Evolutionary conservation across 495 filamentous ascomycete genomes (phyloP).

Genomic region (Penicillium cataractarum): DNA sequence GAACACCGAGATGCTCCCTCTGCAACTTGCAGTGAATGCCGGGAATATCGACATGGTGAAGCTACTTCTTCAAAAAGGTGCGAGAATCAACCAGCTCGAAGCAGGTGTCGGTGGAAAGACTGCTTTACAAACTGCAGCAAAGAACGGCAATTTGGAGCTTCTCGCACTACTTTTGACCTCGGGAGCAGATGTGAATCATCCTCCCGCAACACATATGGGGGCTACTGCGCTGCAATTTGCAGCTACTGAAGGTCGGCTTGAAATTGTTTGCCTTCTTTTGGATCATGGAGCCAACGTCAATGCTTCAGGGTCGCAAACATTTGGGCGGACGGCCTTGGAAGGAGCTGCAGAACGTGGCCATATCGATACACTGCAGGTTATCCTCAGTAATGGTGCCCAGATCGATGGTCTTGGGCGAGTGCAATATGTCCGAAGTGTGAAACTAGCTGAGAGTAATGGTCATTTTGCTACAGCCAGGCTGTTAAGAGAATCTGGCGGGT

Average conservation of each 20-base stretch:
- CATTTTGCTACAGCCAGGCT: neutral
- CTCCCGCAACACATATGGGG: neutral
- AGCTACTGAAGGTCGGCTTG: neutral
- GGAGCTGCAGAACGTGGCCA: slow-evolving; percentile 6
- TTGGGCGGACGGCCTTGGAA: slow-evolving; percentile 4
- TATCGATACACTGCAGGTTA: neutral
- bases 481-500: neutral
- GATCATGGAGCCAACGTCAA: neutral
- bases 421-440: neutral
- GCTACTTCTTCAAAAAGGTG: neutral
- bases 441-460: neutral
- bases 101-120: neutral
- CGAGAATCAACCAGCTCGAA: neutral
- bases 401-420: neutral
- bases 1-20: neutral
- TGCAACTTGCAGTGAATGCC: neutral
- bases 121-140: neutral
- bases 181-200: neutral
- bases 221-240: slow-evolving; percentile 6
- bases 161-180: neutral
- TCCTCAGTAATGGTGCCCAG: neutral
- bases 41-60: neutral
- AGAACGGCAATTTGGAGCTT: neutral
- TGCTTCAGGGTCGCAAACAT: neutral
- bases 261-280: neutral